Evolutionary conservation across 2,329 filamentous ascomycete species (phyloP), one percentile per base, ranked within the genome.

Genomic region (Ophiostoma ips): DNA sequence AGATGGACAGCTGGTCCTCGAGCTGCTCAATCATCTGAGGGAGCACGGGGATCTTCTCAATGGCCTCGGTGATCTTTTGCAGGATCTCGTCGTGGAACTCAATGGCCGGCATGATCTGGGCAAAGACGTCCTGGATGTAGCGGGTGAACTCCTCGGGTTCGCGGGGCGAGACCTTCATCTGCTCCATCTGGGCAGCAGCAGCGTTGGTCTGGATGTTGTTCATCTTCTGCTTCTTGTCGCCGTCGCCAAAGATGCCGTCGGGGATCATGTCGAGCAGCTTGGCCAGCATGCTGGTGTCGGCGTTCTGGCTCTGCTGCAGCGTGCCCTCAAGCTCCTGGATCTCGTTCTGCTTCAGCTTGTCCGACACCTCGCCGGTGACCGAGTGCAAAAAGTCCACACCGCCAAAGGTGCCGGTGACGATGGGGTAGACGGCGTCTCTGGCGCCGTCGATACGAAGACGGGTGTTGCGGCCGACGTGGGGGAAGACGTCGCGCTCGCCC

Each of bases 311-410:
- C 49, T 79, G 72, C 61, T 83, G 65, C 45, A 95, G 81, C 16
- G 85, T 83, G n/a, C 83, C 83, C 65, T 95, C 85, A 11, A 95
- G 80, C 59, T 88, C 82, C 61, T 94, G 79, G 50, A 96, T 81
- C 63, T 96, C 90, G 54, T 86, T 92, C 63, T 95, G 89, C 30
- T 83, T 89, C 53, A 89, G 71, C 69, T 95, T 95, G 66, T 95
- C 89, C 36, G 83, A 84, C 48, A 95, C 79, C 28, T 82, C 79
- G 52, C 79, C 77, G 43, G 77, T 85, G 30, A 94, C 88, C 1
- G 85, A 92, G 68, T 94, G 87, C 53, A 95, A 70, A 68, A 95
- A 95, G 61, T 95, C 90, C 13, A 95, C 89, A 55, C 89, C 89
- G 54, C 89, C 89, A 65, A 95, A 95, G 7, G 89, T 95, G 53